A percentile compares a stretch with the other conserved stretches of the same genome.
Conservation (phyloP, 1,284 basidiomycete species). For the Cryptococcus sp. region DNA sequence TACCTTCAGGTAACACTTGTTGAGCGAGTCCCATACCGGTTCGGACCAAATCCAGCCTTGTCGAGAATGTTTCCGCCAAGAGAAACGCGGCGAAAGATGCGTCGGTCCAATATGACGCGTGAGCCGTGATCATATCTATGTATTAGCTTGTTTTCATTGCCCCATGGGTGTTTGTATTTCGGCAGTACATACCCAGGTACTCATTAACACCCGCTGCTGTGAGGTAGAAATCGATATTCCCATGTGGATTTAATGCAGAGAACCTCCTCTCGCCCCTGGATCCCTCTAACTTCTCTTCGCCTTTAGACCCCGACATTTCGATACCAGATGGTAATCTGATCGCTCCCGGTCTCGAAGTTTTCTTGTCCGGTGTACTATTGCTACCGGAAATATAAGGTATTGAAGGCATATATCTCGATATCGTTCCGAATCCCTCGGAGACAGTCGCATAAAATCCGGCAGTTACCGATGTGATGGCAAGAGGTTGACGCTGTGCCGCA, state of each 20-base stretch:
- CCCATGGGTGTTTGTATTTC: too few relatives aligned
- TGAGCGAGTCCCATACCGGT: constrained; percentile 37
- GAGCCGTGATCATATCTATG: constrained; percentile 44
- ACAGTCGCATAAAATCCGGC: constrained; percentile 46
- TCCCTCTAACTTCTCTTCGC: constrained; percentile 38
- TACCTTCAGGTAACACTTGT: constrained; percentile 20
- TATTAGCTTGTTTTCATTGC: constrained; percentile 4
- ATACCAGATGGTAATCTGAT: constrained; percentile 40
- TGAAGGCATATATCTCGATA: constrained; percentile 36
- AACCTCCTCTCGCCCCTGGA: constrained; percentile 45
- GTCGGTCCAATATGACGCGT: constrained; percentile 46
- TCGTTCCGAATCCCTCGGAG: constrained; percentile 27
- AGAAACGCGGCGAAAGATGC: constrained; percentile 46
- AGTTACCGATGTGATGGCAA: constrained; percentile 50
- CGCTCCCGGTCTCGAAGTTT: constrained; percentile 29
- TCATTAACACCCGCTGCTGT: constrained; percentile 44
- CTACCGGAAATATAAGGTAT: constrained; percentile 15
- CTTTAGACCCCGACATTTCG: constrained; percentile 42
- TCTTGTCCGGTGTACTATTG: constrained; percentile 13
- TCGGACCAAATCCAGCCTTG: constrained; percentile 33
- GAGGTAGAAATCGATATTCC: constrained; percentile 46
- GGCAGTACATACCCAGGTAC: constrained; percentile 40
- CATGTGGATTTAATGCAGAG: constrained; percentile 48
- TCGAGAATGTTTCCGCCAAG: constrained; percentile 45
- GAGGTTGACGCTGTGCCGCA: constrained; percentile 45